Evolutionary conservation across 805 yeast genomes (phyloP).

Genomic region (Debaryomyces castellii): DNA sequence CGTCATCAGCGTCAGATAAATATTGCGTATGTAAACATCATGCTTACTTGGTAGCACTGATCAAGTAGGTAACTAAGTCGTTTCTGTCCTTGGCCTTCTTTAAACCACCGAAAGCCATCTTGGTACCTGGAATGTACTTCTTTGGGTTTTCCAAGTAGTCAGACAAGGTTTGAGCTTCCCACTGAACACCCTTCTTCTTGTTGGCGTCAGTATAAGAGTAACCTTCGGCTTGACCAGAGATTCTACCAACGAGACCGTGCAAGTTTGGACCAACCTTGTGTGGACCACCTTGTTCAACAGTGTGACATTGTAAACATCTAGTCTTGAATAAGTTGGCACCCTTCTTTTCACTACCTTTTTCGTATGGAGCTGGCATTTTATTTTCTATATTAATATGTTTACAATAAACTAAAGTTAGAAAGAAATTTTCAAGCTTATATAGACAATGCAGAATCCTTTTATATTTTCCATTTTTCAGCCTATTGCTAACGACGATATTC

Average conservation of each 20-base stretch:
- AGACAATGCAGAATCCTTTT: slow-evolving; percentile 1
- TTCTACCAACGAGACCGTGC: slow-evolving; percentile 91
- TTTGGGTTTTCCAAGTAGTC: slow-evolving; percentile 99
- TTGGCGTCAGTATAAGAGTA: slow-evolving; percentile 98
- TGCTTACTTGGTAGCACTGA: slow-evolving; percentile 39
- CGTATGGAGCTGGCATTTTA: slow-evolving; percentile 45
- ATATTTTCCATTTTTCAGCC: slow-evolving; percentile 4
- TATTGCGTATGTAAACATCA: not conserved
- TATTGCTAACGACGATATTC: slow-evolving; percentile 6
- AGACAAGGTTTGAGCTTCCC: slow-evolving; percentile 86
- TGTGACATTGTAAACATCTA: slow-evolving; percentile 99
- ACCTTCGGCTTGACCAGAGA: slow-evolving; percentile 89
- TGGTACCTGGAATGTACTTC: slow-evolving; percentile 99
- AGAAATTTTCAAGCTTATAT: not conserved
- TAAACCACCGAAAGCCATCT: slow-evolving; percentile 99
- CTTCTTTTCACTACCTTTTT: slow-evolving; percentile 56
- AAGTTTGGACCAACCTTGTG: slow-evolving; percentile 99
- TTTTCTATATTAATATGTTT: slow-evolving; percentile 3
- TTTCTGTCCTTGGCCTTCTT: slow-evolving; percentile 99
- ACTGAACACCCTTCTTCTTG: slow-evolving; percentile 88
- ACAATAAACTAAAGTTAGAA: not conserved
- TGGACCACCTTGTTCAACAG: slow-evolving; percentile 93
- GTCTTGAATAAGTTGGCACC: slow-evolving; percentile 99
- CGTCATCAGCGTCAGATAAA: not conserved
- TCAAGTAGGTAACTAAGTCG: slow-evolving; percentile 88